phyloP scores from a whole-genome alignment of 169 alveolate genomes.

The Plasmodium vivax region DNA sequence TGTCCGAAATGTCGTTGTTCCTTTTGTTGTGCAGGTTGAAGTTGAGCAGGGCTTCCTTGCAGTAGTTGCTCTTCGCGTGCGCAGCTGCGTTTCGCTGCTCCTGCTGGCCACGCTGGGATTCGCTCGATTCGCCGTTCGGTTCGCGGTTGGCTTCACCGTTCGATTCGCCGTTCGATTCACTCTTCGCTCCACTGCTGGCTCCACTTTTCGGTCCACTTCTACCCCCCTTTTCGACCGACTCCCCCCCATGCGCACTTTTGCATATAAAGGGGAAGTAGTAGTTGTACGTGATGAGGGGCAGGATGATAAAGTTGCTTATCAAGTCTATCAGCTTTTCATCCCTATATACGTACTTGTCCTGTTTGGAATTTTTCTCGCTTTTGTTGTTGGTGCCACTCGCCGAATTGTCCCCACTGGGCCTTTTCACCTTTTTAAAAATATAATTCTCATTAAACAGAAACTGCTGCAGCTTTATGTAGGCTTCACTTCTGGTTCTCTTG shows the following conservation, averaged over 20 bases:
- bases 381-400: not conserved
- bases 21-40: constrained; percentile 42
- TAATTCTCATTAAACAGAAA: constrained; percentile 75
- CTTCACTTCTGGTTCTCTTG: constrained; percentile 73
- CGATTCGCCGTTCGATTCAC: too few relatives aligned
- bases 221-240: not conserved
- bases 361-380: constrained; percentile 20
- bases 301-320: constrained; percentile 67
- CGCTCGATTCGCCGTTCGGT: not conserved
- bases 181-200: not conserved
- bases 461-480: constrained; percentile 67
- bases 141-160: not conserved
- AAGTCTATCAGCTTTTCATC: constrained; percentile 73
- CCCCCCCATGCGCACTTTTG: constrained; percentile 16
- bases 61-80: constrained; percentile 22
- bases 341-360: constrained; percentile 61
- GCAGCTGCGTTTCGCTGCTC: not conserved
- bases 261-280: constrained; percentile 75
- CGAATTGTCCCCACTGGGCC: not conserved
- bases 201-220: not conserved
- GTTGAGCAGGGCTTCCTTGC: constrained; percentile 58
- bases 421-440: constrained; percentile 48
- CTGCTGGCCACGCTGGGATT: not conserved
- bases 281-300: constrained; percentile 70
- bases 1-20: constrained; percentile 14